These are phyloP conservation scores for Penicillium sp. DNA, from an alignment of 2,329 filamentous ascomycete genomes.

Conservation along the genomic window DNA sequence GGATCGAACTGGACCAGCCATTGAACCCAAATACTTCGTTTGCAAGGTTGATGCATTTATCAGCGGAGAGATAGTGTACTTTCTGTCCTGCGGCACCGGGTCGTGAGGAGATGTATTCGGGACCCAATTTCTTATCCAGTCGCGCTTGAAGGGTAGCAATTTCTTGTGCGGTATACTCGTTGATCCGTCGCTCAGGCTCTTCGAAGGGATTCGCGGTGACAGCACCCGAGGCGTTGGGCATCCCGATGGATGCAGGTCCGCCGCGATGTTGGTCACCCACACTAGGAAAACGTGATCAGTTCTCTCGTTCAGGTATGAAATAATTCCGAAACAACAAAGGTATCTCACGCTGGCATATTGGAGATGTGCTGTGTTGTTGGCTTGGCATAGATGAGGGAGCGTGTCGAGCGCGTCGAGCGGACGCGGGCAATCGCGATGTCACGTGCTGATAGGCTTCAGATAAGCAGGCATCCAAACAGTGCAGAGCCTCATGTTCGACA, in stretches of 20 bases:
- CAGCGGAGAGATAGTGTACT: slow-evolving; percentile 91
- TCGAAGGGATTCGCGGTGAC: slow-evolving; percentile 72
- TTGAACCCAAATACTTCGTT: slow-evolving; percentile 98
- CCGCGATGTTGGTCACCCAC: slow-evolving; percentile 66
- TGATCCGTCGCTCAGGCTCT: slow-evolving; percentile 65
- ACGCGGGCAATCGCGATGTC: slow-evolving; percentile 33
- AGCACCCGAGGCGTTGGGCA: slow-evolving; percentile 31
- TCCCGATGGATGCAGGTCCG: slow-evolving; percentile 43
- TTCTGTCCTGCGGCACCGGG: slow-evolving; percentile 78
- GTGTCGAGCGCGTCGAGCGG: slow-evolving; percentile 20
- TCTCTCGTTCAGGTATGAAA: slow-evolving; percentile 2
- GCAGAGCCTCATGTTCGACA: not conserved
- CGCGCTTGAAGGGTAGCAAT: slow-evolving; percentile 83
- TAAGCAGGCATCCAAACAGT: not conserved
- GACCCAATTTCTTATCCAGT: slow-evolving; percentile 89
- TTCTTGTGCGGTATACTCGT: slow-evolving; percentile 82
- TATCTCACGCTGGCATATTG: slow-evolving; percentile 50
- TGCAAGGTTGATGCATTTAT: slow-evolving; percentile 92
- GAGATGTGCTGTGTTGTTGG: slow-evolving; percentile 12
- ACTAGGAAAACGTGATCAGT: slow-evolving; percentile 44
- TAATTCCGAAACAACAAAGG: no score
- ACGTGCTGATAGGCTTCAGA: slow-evolving; percentile 27
- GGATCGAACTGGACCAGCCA: slow-evolving; percentile 94
- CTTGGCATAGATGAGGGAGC: slow-evolving; percentile 7
- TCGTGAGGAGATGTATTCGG: slow-evolving; percentile 89